Base-by-base conservation (phyloP, 208 protist species). In the Phytomonas francai region DNA sequence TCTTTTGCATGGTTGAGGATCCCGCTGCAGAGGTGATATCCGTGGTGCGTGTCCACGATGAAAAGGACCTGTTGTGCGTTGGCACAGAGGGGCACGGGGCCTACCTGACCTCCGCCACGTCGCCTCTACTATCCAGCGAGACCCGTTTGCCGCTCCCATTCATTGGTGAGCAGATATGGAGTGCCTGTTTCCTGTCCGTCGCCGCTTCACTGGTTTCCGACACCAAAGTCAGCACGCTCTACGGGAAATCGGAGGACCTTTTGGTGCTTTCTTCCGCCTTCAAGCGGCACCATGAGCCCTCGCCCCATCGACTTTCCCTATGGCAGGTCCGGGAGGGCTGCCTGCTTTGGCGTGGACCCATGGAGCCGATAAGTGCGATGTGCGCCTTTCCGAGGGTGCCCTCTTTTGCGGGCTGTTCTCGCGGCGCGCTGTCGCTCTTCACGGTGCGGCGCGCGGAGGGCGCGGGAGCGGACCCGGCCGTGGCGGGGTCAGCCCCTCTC, bases 301-400 rank as follows among this genome's bases (percentile, higher is more conserved):
- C 69, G 19, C 74, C 84, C 25, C 65, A 81, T 59, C 74, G 81
- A 4, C 77, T 95, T 11, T 88, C 80, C 2, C 63, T 95, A 27
- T 92, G 84, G 85, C 68, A 79, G 39, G 54, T 89, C 8, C 33
- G 76, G 12, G 59, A 71, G 0, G 31, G 56, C 16, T 45, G 67
- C 27, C 70, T 93, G 25, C 71, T 95, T 12, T 95, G 89, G 87
- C 83, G 87, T 1, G 89, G 89, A 19, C 78, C 76, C 59, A 83
- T 83, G 67, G 81, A 79, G 9, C 79, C 79, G 34, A 67, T 93
- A 27, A 58, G 68, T 29, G 67, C 74, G 49, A 77, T 95, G 67
- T 83, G 80, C 42, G 28, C 72, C 33, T 68, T 95, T 54, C n/a
- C 76, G 34, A 67, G 42, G 49, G 68, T 74, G 22, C 59, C 76